Conservation (phyloP, 1,284 basidiomycete genomes). For the Tausonia pullulans region DNA sequence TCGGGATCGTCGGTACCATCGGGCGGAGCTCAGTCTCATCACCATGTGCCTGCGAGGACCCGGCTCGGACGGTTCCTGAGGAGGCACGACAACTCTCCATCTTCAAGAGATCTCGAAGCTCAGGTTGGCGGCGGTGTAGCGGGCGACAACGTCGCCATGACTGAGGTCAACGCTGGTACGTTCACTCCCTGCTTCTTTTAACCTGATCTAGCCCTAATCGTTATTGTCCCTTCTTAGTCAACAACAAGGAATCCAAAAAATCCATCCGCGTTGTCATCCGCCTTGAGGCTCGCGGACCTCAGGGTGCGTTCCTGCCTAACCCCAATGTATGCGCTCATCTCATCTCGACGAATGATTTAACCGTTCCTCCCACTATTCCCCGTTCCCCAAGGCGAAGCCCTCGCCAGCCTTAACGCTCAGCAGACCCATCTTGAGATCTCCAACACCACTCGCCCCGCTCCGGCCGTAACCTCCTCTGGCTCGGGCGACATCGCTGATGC, state of each 20-base stretch:
- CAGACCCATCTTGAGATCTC: constrained; percentile 68
- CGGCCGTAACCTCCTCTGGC: background rate
- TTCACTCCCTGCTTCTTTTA: constrained; percentile 19
- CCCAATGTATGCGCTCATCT: too few relatives aligned
- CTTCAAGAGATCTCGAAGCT: too few relatives aligned
- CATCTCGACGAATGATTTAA: too few relatives aligned
- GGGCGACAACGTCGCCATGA: constrained; percentile 7
- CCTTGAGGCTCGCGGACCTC: constrained; percentile 61
- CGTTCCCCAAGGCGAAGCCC: constrained; percentile 26
- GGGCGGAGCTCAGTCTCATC: too few relatives aligned
- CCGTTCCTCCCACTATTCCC: background rate
- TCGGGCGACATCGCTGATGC: background rate
- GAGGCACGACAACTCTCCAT: too few relatives aligned
- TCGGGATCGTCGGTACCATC: too few relatives aligned
- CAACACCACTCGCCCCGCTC: constrained; percentile 2
- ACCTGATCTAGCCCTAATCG: constrained; percentile 20
- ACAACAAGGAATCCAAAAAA: constrained; percentile 37
- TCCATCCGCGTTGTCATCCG: constrained; percentile 65
- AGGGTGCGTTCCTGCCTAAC: constrained; percentile 41
- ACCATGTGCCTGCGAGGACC: too few relatives aligned
- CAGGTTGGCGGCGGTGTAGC: too few relatives aligned
- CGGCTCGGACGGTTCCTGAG: too few relatives aligned
- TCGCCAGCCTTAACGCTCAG: constrained; percentile 64
- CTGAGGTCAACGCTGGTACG: constrained; percentile 18
- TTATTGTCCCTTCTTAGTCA: constrained; percentile 17